Evolutionary conservation across 108 stramenopile species (phyloP).

Genomic region (Pseudonitzschia delicatissima): DNA sequence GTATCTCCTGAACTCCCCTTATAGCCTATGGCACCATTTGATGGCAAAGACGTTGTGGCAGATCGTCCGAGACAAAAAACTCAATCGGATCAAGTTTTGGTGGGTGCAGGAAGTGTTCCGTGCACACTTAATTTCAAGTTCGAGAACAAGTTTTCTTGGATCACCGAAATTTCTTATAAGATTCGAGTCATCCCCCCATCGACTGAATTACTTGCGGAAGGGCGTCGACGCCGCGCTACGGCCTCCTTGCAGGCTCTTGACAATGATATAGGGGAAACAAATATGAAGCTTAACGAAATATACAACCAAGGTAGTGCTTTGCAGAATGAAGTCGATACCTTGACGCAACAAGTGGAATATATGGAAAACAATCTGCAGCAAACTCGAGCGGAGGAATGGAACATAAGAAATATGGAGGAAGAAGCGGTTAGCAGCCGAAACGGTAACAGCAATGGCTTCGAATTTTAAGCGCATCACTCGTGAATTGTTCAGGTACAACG

Average conservation of each 20-base stretch:
- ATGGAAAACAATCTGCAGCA: conserved; percentile 25
- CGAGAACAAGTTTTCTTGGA: conserved; percentile 82
- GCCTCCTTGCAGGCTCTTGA: conserved; percentile 55
- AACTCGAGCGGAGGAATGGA: conserved; percentile 44
- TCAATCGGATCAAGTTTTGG: conserved; percentile 11
- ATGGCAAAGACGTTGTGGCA: conserved; percentile 64
- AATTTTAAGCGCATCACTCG: no score
- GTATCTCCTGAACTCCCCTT: neutral
- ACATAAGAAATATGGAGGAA: neutral
- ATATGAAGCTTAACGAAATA: conserved; percentile 29
- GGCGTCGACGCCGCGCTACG: conserved; percentile 63
- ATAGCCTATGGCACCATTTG: conserved; percentile 53
- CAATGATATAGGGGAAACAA: conserved; percentile 39
- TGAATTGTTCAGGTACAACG: no score
- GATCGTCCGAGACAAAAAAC: conserved; percentile 5
- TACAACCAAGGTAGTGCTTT: conserved; percentile 1
- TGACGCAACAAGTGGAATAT: conserved; percentile 1
- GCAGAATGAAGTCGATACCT: neutral
- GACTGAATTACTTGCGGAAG: conserved; percentile 46
- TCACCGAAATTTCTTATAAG: conserved; percentile 63
- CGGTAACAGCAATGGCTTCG: neutral
- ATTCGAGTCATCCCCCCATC: conserved; percentile 69
- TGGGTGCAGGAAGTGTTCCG: conserved; percentile 59
- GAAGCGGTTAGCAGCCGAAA: neutral
- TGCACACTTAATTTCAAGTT: conserved; percentile 64